phyloP scores from a whole-genome alignment of 768 basidiomycete genomes.

The Cystobasidium ongulense region DNA sequence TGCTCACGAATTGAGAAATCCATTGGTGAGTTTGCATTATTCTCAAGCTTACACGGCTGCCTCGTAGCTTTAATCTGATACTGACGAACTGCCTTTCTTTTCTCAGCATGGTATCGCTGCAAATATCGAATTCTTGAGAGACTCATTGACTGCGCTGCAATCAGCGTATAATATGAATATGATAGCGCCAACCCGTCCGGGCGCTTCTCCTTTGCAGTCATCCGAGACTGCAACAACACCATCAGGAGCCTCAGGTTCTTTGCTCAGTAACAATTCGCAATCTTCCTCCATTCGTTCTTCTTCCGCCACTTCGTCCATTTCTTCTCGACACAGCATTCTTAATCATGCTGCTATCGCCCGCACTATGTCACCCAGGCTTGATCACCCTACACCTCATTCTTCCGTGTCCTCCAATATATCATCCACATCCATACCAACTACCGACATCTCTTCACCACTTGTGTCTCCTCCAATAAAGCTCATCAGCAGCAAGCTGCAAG shows the following conservation, averaged over 20 bases:
- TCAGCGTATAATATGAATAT: neutral
- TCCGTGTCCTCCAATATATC: neutral
- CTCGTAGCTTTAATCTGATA: neutral
- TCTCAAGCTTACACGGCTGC: too few species aligned
- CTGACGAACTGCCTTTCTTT: neutral
- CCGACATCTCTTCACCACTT: neutral
- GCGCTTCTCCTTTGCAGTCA: neutral
- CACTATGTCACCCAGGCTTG: neutral
- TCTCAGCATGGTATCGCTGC: slow-evolving; percentile 24
- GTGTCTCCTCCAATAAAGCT: neutral
- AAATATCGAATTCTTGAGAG: slow-evolving; percentile 23
- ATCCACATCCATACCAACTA: neutral
- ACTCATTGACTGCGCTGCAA: neutral
- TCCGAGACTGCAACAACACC: neutral
- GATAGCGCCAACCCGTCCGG: neutral
- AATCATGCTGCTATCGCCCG: neutral
- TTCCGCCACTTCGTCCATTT: neutral
- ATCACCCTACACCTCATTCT: neutral
- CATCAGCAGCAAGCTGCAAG: neutral
- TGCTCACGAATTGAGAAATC: slow-evolving; percentile 20
- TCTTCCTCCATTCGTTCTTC: neutral
- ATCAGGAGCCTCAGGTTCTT: neutral
- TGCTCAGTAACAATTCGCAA: neutral
- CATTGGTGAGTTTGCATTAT: slow-evolving; percentile 5
- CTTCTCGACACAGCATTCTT: neutral